Evolutionary conservation across 2,329 filamentous ascomycete genomes (phyloP).

Genomic region (Delphinella strobiligena): DNA sequence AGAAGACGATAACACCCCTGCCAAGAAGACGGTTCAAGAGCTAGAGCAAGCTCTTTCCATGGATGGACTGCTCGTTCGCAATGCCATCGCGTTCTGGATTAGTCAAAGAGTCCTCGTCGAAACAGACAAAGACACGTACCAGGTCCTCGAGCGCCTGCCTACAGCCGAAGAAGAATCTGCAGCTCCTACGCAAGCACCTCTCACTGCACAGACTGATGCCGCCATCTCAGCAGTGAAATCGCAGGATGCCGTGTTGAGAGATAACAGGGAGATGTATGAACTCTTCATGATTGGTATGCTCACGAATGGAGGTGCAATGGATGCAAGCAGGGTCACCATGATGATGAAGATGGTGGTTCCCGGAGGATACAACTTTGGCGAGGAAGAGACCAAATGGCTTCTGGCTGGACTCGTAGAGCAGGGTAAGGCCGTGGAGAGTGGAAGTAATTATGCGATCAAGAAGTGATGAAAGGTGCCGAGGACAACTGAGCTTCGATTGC

Average conservation of each 20-base stretch:
- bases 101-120: conserved; percentile 53
- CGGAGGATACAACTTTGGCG: conserved; percentile 79
- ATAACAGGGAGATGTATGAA: conserved; percentile 67
- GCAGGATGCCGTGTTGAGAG: conserved; percentile 48
- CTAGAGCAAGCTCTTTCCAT: conserved; percentile 51
- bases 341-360: conserved; percentile 90
- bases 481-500: no score
- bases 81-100: conserved; percentile 62
- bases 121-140: conserved; percentile 40
- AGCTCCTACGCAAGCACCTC: conserved; percentile 19
- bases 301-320: conserved; percentile 82
- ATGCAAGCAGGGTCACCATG: conserved; percentile 69
- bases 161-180: conserved; percentile 19
- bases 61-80: conserved; percentile 58
- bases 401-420: conserved; percentile 64
- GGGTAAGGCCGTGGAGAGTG: conserved; percentile 44
- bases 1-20: conserved; percentile 19
- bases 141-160: conserved; percentile 54
- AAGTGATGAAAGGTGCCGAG: no score
- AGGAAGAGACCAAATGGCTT: conserved; percentile 76
- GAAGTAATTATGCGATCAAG: conserved; percentile 20
- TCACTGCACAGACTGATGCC: conserved; percentile 26
- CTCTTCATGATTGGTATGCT: conserved; percentile 92
- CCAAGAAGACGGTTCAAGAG: conserved; percentile 27
- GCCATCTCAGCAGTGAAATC: conserved; percentile 37